Base-by-base conservation (phyloP, 257 asterid species). In the Gentiana macrophylla region DNA sequence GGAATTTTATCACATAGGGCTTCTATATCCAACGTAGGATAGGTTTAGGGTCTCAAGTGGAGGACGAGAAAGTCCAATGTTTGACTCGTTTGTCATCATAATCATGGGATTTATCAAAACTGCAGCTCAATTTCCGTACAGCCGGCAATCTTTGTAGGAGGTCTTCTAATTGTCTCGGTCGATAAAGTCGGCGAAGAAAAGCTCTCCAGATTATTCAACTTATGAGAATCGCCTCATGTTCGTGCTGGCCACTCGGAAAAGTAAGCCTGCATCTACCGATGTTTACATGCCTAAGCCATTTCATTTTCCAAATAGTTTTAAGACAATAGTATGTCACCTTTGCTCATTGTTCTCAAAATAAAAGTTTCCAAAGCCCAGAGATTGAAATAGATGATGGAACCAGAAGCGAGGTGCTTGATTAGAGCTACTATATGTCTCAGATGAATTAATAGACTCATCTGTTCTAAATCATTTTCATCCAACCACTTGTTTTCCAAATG, bases 311-410 rank as follows among this genome's bases (percentile, higher is more conserved):
- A 1, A 54, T 35, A 10, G 55, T 45, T 15, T 52, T 32, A 0
- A 55, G 67, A n/a, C 54, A 62, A 52, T 34, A 1, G 49, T 33
- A 52, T 34, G 32, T 56, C 47, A 45, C 1, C 47, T 6, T 47
- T 35, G 12, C 11, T 35, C 41, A 44, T 13, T 54, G 53, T 12
- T 47, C 44, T 11, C 6, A 45, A 36, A 1, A 8, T 53, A 44
- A 53, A 54, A 10, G 55, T 45, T 62, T 54, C 67, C 4, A 62
- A 58, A 24, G 53, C 35, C 24, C 41, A 53, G 10, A 62, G 67
- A 2, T 45, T 62, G 9, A 37, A 54, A 15, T 53, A 33, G 3
- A 49, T 50, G 11, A 12, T 2, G 38, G 61, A 61, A 45, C 53
- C 34, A 8, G 32, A 5, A n/a, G 37, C 37, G 24, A 2, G n/a